Conservation (phyloP, 352 stramenopile genomes). For the Phytophthora macrochlamydospora region DNA sequence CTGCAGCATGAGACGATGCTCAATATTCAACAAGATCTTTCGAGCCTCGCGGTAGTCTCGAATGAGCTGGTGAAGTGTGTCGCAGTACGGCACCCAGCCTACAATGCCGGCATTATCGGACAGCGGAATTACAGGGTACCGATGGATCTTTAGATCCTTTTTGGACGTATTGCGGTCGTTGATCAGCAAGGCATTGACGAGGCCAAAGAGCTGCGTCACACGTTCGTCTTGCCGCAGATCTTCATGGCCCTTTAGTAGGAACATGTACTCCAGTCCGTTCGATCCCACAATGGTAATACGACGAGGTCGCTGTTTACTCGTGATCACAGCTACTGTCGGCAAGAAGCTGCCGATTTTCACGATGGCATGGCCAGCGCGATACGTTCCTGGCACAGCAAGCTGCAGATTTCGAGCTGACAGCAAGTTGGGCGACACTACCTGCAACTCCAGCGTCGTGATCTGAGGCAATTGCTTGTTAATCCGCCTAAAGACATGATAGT, state of each 20-base stretch:
- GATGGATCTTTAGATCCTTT: slow-evolving; percentile 97
- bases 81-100: slow-evolving; percentile 98
- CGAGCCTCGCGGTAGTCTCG: slow-evolving; percentile 91
- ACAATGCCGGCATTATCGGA: slow-evolving; percentile 98
- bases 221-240: slow-evolving; percentile 99
- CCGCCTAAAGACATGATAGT: slow-evolving; percentile 97
- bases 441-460: slow-evolving; percentile 96
- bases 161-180: slow-evolving; percentile 96
- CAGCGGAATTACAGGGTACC: slow-evolving; percentile 98
- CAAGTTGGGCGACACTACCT: slow-evolving; percentile 95
- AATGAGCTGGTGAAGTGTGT: slow-evolving; percentile 98
- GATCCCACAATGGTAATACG: slow-evolving; percentile 95
- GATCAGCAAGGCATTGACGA: slow-evolving; percentile 99
- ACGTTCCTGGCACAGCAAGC: slow-evolving; percentile 95
- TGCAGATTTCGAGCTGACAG: slow-evolving; percentile 92
- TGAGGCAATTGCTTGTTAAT: slow-evolving; percentile 91
- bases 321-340: slow-evolving; percentile 95
- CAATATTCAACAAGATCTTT: slow-evolving; percentile 94
- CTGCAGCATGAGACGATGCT: slow-evolving; percentile 91
- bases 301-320: slow-evolving; percentile 97
- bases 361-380: slow-evolving; percentile 68
- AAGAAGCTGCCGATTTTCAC: slow-evolving; percentile 91
- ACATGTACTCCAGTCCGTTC: slow-evolving; percentile 98
- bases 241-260: slow-evolving; percentile 99
- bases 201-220: slow-evolving; percentile 99